A percentile compares a stretch with the other conserved stretches of the same genome.
Evolutionary conservation across 2,329 filamentous ascomycete genomes (phyloP).

Genomic region (Ciborinia camelliae): DNA sequence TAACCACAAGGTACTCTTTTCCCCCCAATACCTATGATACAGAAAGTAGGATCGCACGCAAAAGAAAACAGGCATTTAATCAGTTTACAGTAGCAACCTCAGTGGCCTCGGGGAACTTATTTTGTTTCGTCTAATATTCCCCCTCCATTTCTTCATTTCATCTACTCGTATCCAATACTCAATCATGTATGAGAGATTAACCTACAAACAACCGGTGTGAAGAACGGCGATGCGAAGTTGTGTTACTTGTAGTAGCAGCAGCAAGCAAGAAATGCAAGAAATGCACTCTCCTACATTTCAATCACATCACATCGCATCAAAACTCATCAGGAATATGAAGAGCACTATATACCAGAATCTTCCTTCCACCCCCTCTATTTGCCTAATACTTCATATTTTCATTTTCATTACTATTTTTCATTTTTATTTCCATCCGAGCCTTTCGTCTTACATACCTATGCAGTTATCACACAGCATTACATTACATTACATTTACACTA

Average conservation of each 20-base stretch:
- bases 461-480: too few relatives aligned
- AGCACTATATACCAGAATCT: not conserved
- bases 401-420: not conserved
- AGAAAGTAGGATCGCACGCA: not conserved
- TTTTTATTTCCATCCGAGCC: too few relatives aligned
- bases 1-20: not conserved
- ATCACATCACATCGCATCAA: not conserved
- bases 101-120: not conserved
- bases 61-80: not conserved
- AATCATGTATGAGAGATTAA: not conserved
- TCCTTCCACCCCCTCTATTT: not conserved
- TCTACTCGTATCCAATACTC: too few relatives aligned
- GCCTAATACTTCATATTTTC: not conserved
- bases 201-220: not conserved
- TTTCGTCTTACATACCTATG: too few relatives aligned
- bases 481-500: too few relatives aligned
- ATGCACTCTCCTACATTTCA: not conserved
- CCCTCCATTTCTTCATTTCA: not conserved
- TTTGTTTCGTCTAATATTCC: constrained; percentile 1
- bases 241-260: not conserved
- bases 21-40: not conserved
- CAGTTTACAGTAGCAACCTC: not conserved
- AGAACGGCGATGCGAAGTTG: constrained; percentile 4
- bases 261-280: not conserved
- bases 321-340: not conserved